Evolutionary conservation across 2,329 filamentous ascomycete species (phyloP), one percentile per base, ranked within the genome.

Genomic region (Aspergillus brunneoviolaceus): DNA sequence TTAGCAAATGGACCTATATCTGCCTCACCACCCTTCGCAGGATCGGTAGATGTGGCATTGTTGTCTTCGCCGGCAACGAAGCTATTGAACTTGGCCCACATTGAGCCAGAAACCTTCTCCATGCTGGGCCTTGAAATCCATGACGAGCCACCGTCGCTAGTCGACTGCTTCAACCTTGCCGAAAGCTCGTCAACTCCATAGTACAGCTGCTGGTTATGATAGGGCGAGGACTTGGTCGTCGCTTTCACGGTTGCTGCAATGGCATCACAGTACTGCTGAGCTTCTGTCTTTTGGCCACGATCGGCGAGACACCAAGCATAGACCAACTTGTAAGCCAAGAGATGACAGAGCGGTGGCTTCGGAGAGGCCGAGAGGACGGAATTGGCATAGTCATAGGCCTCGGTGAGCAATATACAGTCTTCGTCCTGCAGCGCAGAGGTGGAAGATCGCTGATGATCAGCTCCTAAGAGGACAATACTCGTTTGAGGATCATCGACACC

Each of bases 71-170:
- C 96, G 55, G 90, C 88, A 62, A 99, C 92, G 71, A 99, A 99
- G 70, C 92, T 97, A 77, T 93, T 98, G 78, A 99, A 97, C 60
- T 90, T 92, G 65, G 88, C 92, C 85, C 92, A 93, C 72, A 98
- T 87, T 35, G 90, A 92, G 62, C 90, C 92, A 2, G 93, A 95
- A 0, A 98, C 92, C 76, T 96, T 96, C 75, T 96, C 93, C 85
- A 98, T 96, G 74, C 87, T 97, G 6, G 94, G 92, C 75, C 95
- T 96, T 1, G 92, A 89, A 55, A 99, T 95, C 91, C 94, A 96
- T 2, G 92, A 94, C 21, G 86, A 88, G 6, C 87, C 88, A 58
- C 85, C 87, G 66, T 95, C 92, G 71, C 89, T 91, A 12, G 93
- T 92, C 19, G 92, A 89, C 73, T 95, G 90, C 67, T 89, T 93